These are phyloP conservation scores for Suillus lakei DNA, from an alignment of 768 basidiomycete species.

Conservation along the genomic window DNA sequence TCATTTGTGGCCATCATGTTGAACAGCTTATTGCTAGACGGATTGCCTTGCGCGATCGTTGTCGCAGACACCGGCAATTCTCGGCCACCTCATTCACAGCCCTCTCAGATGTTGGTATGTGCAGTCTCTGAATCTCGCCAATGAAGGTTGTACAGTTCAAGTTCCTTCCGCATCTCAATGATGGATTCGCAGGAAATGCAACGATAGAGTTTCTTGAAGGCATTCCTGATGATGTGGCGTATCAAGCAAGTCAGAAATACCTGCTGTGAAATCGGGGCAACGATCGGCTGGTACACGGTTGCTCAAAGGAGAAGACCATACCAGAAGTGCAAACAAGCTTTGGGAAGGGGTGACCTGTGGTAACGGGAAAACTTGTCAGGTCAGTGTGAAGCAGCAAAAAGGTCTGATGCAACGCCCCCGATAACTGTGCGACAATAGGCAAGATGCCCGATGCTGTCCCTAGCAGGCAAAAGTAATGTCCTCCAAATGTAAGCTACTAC, in stretches of 20 bases:
- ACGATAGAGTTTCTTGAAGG: constrained; percentile 16
- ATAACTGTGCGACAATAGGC: neutral
- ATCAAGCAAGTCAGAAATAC: constrained; percentile 13
- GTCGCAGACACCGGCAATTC: constrained; percentile 19
- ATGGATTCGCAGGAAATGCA: constrained; percentile 12
- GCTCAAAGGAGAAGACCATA: constrained; percentile 21
- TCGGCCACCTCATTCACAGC: constrained; percentile 30
- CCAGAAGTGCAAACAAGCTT: constrained; percentile 22
- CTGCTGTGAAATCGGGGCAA: constrained; percentile 17
- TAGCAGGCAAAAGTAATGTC: neutral
- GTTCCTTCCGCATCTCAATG: constrained; percentile 1
- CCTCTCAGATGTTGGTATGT: constrained; percentile 27
- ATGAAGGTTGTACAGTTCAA: constrained; percentile 17
- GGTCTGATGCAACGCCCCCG: neutral
- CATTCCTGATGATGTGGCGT: constrained; percentile 18
- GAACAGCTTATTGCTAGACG: constrained; percentile 10
- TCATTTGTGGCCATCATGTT: neutral
- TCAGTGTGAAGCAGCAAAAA: constrained; percentile 11
- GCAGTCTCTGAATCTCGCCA: constrained; percentile 23
- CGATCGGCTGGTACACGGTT: constrained; percentile 21
- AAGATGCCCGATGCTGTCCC: constrained; percentile 1
- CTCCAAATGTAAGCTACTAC: neutral
- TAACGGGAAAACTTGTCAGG: neutral
- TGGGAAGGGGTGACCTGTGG: constrained; percentile 15
- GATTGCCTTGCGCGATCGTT: constrained; percentile 17